A percentile compares a stretch with the other conserved stretches of the same genome.
Evolutionary conservation across 2,329 filamentous ascomycete species (phyloP).

Genomic region (Colletotrichum sp.): DNA sequence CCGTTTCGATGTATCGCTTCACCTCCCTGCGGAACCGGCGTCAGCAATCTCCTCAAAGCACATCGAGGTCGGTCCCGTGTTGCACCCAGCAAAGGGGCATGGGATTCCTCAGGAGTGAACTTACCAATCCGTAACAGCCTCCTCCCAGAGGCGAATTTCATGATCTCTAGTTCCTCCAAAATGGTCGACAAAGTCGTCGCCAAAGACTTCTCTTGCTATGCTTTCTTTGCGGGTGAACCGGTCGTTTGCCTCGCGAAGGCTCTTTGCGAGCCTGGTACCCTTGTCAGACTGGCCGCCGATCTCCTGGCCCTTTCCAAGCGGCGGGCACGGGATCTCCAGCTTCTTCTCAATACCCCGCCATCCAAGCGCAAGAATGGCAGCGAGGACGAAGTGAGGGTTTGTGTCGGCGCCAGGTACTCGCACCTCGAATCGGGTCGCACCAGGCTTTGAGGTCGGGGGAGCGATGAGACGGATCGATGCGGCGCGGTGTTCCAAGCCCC

Average conservation of each 20-base stretch:
- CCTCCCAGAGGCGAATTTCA: conserved; percentile 89
- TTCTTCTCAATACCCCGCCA: conserved; percentile 95
- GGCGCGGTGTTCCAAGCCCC: conserved; percentile 94
- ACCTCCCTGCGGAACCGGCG: conserved; percentile 64
- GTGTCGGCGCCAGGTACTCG: conserved; percentile 93
- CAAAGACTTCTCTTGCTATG: conserved; percentile 91
- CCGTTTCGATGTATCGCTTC: conserved; percentile 80
- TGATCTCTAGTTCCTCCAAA: conserved; percentile 92
- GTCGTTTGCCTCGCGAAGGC: conserved; percentile 81
- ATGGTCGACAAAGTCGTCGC: conserved; percentile 94
- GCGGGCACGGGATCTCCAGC: conserved; percentile 80
- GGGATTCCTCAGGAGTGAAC: conserved; percentile 37
- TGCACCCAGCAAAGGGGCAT: not conserved
- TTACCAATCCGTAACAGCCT: conserved; percentile 96
- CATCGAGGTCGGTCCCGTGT: not conserved
- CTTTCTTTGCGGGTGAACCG: conserved; percentile 80
- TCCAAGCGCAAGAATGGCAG: conserved; percentile 85
- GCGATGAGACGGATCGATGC: conserved; percentile 90
- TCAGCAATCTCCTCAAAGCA: not conserved
- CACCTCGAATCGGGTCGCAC: conserved; percentile 90
- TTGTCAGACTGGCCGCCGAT: conserved; percentile 75
- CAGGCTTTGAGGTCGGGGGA: conserved; percentile 82
- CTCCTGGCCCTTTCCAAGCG: conserved; percentile 83
- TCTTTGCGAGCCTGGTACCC: conserved; percentile 83
- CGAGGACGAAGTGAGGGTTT: conserved; percentile 86